These are phyloP conservation scores for Trypanosoma boissoni DNA, from an alignment of 208 protist species.

Conservation along the genomic window DNA sequence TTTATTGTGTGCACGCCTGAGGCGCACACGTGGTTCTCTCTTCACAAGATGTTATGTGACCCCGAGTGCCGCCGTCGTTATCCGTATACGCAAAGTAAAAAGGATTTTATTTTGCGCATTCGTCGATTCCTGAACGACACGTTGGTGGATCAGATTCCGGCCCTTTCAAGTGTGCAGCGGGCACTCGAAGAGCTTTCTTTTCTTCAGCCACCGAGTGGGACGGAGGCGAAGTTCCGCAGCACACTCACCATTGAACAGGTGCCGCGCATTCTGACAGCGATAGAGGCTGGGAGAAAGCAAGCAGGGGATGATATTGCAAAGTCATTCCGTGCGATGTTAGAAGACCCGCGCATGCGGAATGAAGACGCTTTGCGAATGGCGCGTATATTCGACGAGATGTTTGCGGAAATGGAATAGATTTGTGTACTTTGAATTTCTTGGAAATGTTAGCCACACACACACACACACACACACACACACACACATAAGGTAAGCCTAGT, in stretches of 20 bases:
- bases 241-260: conserved; percentile 87
- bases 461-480: no score
- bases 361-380: conserved; percentile 75
- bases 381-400: conserved; percentile 79
- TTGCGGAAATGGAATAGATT: conserved; percentile 23
- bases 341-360: conserved; percentile 40
- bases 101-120: conserved; percentile 70
- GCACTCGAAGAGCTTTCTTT: conserved; percentile 89
- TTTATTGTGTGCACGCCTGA: conserved; percentile 80
- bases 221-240: conserved; percentile 86
- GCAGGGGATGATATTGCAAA: conserved; percentile 18
- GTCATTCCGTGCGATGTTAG: conserved; percentile 24
- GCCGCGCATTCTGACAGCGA: conserved; percentile 65
- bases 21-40: conserved; percentile 86
- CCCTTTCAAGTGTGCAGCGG: conserved; percentile 77
- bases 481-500: no score
- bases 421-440: no score
- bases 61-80: conserved; percentile 77
- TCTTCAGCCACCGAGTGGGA: conserved; percentile 80
- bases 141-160: conserved; percentile 89
- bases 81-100: conserved; percentile 78
- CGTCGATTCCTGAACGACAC: conserved; percentile 81
- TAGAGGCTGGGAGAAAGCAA: conserved; percentile 27
- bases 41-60: conserved; percentile 89
- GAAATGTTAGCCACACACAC: no score